These are phyloP conservation scores for Tolypocladium pustulatum DNA, from an alignment of 2,329 filamentous ascomycete genomes.

Conservation along the genomic window DNA sequence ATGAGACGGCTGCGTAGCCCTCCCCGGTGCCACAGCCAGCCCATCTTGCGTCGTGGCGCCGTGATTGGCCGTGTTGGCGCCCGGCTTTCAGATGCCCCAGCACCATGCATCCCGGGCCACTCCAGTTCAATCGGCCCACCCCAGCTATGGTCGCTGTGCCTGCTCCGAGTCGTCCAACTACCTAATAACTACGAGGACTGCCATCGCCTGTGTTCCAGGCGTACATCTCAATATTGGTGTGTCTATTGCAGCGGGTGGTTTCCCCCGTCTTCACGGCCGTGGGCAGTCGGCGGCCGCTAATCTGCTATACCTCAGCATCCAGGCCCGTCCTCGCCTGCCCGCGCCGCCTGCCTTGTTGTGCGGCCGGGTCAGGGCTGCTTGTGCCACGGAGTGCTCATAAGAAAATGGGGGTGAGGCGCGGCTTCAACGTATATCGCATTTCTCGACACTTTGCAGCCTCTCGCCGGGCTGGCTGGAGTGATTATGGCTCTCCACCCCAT, in stretches of 20 bases:
- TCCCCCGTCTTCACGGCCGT: background rate
- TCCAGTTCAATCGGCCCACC: background rate
- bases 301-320: too few species aligned
- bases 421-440: background rate
- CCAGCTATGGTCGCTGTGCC: background rate
- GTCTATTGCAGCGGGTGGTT: background rate
- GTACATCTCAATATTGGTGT: too few species aligned
- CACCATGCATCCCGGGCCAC: constrained; percentile 1
- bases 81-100: constrained; percentile 11
- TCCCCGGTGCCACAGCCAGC: background rate
- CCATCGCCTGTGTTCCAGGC: background rate
- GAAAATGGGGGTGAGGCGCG: background rate
- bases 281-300: background rate
- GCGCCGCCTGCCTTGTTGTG: background rate
- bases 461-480: background rate
- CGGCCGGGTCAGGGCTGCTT: background rate
- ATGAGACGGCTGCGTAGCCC: background rate
- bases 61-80: constrained; percentile 26
- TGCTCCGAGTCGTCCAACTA: background rate
- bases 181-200: too few species aligned
- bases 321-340: background rate
- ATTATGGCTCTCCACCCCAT: background rate
- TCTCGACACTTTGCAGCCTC: background rate
- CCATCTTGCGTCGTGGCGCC: constrained; percentile 1
- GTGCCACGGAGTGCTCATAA: background rate